phyloP scores from a whole-genome alignment of 139 green algal genomes.

The Zygnema cylindricum region DNA sequence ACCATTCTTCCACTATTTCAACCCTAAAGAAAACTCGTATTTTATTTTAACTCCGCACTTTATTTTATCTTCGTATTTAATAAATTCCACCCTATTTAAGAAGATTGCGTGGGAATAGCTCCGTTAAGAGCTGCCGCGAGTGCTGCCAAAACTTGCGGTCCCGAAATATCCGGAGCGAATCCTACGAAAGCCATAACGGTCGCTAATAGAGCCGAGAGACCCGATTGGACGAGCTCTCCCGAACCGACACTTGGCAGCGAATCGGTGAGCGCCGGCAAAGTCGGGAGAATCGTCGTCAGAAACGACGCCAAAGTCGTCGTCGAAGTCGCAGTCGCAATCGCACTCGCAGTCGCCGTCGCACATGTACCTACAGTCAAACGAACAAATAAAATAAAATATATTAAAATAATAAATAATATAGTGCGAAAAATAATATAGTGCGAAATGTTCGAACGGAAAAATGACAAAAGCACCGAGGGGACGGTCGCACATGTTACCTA shows the following conservation, averaged over 20 bases:
- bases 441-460: no score
- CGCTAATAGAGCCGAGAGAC: neutral
- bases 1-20: neutral
- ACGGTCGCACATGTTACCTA: no score
- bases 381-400: no score
- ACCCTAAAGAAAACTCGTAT: no score
- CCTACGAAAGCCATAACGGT: conserved; percentile 7
- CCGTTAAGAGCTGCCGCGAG: neutral
- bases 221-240: neutral
- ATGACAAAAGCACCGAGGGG: no score
- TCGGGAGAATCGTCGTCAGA: neutral
- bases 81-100: neutral
- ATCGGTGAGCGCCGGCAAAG: conserved; percentile 8
- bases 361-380: no score
- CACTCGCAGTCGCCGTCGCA: no score
- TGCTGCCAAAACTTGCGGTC: conserved; percentile 1
- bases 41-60: no score
- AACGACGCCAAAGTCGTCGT: neutral
- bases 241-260: conserved; percentile 1
- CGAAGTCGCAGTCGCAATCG: neutral
- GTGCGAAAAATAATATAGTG: no score
- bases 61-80: no score
- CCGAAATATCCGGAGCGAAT: neutral
- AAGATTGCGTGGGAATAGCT: neutral
- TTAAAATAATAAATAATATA: no score